phyloP scores from a whole-genome alignment of 2,329 filamentous ascomycete genomes.

The Colletotrichum tropicale region DNA sequence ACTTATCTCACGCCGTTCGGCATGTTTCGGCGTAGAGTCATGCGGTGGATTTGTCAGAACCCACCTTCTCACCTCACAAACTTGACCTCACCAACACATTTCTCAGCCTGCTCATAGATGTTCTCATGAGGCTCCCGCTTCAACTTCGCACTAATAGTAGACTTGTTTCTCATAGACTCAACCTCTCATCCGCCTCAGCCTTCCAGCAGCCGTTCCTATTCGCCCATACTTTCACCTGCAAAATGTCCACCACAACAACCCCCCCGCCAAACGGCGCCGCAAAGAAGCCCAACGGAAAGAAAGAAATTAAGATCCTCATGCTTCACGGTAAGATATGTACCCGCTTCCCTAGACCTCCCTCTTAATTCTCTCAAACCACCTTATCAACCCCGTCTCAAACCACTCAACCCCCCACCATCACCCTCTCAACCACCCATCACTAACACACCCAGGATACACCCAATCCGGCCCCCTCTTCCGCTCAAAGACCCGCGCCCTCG shows the following conservation, averaged over 20 bases:
- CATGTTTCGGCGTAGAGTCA: constrained; percentile 13
- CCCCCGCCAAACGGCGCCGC: constrained; percentile 23
- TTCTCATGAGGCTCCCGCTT: not conserved
- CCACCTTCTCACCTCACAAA: not conserved
- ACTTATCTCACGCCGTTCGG: not conserved
- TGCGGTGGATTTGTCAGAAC: constrained; percentile 1
- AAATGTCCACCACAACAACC: not conserved
- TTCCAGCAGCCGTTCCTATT: not conserved
- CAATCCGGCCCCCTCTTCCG: constrained; percentile 87
- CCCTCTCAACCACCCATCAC: not conserved
- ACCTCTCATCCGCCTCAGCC: not conserved
- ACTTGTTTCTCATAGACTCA: not conserved
- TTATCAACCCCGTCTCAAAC: not conserved
- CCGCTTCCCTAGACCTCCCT: not conserved
- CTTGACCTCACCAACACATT: not conserved
- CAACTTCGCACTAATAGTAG: not conserved
- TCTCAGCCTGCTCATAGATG: not conserved
- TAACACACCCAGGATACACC: constrained; percentile 70
- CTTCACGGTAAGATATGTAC: constrained; percentile 62
- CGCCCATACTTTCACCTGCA: not conserved
- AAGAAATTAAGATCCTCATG: constrained; percentile 73
- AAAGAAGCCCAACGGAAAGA: constrained; percentile 44
- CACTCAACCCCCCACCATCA: not conserved
- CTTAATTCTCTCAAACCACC: not conserved
- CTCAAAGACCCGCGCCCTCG: constrained; percentile 84